Conservation (phyloP, 192 early-diverging fungal species). For the Backusella luteola region DNA sequence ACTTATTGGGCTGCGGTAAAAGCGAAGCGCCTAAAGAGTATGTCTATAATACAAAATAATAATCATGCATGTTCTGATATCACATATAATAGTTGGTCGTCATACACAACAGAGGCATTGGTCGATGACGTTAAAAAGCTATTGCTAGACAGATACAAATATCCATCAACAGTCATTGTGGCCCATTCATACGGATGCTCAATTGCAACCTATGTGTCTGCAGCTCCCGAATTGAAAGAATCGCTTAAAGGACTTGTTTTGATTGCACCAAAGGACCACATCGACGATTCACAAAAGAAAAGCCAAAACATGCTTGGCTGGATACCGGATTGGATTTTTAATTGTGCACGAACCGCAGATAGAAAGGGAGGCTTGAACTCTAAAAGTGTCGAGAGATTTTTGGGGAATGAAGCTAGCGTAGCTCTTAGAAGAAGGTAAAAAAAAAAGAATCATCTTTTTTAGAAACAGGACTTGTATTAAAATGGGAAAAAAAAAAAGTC, state of each 20-base stretch:
- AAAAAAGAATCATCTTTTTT: too few species aligned
- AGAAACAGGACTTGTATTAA: not conserved
- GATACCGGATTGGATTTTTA: slow-evolving; percentile 47
- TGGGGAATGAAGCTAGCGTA: slow-evolving; percentile 36
- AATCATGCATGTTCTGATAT: not conserved
- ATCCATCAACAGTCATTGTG: slow-evolving; percentile 48
- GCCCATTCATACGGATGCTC: slow-evolving; percentile 58
- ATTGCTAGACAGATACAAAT: slow-evolving; percentile 43
- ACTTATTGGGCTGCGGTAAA: slow-evolving; percentile 53
- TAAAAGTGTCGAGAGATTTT: slow-evolving; percentile 43
- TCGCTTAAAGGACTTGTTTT: slow-evolving; percentile 49
- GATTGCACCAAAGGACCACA: slow-evolving; percentile 47
- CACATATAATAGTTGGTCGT: slow-evolving; percentile 32
- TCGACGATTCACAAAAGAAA: slow-evolving; percentile 38
- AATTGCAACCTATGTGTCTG: slow-evolving; percentile 43
- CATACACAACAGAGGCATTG: slow-evolving; percentile 48
- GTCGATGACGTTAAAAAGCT: slow-evolving; percentile 44
- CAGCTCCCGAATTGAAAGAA: slow-evolving; percentile 18
- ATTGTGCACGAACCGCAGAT: slow-evolving; percentile 43
- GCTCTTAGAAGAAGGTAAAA: slow-evolving; percentile 27
- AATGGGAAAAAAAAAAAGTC: slow-evolving; percentile 16
- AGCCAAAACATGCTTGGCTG: slow-evolving; percentile 27
- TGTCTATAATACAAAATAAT: not conserved
- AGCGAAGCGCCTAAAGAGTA: slow-evolving; percentile 53
- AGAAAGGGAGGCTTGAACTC: slow-evolving; percentile 47